Evolutionary conservation across 2,329 filamentous ascomycete genomes (phyloP).

Genomic region (Diaporthe aspalathi): DNA sequence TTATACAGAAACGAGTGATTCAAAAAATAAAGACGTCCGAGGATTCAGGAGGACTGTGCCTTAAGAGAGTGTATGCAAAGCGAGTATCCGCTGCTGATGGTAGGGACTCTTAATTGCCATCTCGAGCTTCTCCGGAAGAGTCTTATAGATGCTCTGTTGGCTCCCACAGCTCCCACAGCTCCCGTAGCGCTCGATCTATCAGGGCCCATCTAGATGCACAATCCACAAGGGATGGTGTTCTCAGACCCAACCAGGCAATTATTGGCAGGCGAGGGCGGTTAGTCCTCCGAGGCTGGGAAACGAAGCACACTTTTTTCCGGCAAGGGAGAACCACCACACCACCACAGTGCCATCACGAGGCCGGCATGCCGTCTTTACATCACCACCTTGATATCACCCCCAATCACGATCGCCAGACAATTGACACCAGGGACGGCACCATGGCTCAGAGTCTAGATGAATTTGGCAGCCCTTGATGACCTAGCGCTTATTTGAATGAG

Average conservation of each 20-base stretch:
- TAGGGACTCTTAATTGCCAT: slow-evolving; percentile 2
- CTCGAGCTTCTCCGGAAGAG: slow-evolving; percentile 23
- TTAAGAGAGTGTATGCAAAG: slow-evolving; percentile 26
- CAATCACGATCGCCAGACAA: slow-evolving; percentile 16
- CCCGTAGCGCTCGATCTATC: not conserved
- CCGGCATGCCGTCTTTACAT: slow-evolving; percentile 5
- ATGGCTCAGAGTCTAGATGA: slow-evolving; percentile 19
- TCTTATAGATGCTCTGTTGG: slow-evolving; percentile 22
- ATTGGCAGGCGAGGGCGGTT: slow-evolving; percentile 32
- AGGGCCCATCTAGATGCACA: not conserved
- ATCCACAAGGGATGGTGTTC: slow-evolving; percentile 36
- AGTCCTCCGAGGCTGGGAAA: slow-evolving; percentile 15
- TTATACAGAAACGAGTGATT: slow-evolving; percentile 24
- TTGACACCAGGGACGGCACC: slow-evolving; percentile 4
- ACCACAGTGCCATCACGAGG: slow-evolving; percentile 18
- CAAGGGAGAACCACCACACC: slow-evolving; percentile 37
- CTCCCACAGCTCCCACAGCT: not conserved
- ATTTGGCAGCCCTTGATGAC: slow-evolving; percentile 35
- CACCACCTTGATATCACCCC: slow-evolving; percentile 20
- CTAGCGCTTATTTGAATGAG: slow-evolving; percentile 28
- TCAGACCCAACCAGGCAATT: slow-evolving; percentile 16
- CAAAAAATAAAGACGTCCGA: not conserved
- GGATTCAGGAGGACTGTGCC: not conserved
- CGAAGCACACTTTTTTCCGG: slow-evolving; percentile 21
- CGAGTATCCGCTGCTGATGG: slow-evolving; percentile 26